Base-by-base conservation (phyloP, 2,329 filamentous ascomycete genomes). In the Whalleya microplaca region DNA sequence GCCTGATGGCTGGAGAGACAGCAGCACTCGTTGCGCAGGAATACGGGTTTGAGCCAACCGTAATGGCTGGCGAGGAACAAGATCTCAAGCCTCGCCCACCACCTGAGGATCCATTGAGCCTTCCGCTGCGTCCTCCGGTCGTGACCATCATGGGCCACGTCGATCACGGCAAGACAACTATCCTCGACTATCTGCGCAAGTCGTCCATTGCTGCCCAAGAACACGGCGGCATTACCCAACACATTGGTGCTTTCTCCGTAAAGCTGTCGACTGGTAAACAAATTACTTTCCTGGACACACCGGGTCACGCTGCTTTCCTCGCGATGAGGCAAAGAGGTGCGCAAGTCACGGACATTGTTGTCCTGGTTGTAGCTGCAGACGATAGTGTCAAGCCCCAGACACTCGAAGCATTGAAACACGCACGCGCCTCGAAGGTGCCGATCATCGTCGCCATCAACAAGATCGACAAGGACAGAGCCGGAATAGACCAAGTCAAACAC, bases 61-160 rank as follows among this genome's bases (percentile, higher is more conserved):
- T 95, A 21, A 88, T 92, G 54, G 80, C 71, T 67, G 87, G 79
- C 18, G 85, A 88, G 45, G 72, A 77, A 1, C 79, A 86, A 44
- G 94, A 99, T 72, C 76, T 99, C 41, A 83, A 82, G 59, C 82
- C 90, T 21, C 84, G 87, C 10, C 88, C 92, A 1, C 77, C 81
- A 21, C 84, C 85, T 8, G 86, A 87, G 66, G 91, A 94, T 71
- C 82, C 79, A 47, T 85, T 89, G 0, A 66, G 73, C 14, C 75
- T 97, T 7, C 92, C 92, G 1, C 74, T 79, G 32, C 85, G 96
- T 16, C 94, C 95, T 7, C 96, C 95, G 0, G 92, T 99, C 37
- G 93, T 99, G 41, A 98, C 96, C 0, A 99, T 99, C 69, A 99
- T 99, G 96, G 95, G 95, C 2, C 95, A 99, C 64, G 95, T 99